A percentile compares a stretch with the other conserved stretches of the same genome.
These are phyloP conservation scores for Tolypocladium endophyticum DNA, from an alignment of 2,329 filamentous ascomycete species.

Conservation along the genomic window DNA sequence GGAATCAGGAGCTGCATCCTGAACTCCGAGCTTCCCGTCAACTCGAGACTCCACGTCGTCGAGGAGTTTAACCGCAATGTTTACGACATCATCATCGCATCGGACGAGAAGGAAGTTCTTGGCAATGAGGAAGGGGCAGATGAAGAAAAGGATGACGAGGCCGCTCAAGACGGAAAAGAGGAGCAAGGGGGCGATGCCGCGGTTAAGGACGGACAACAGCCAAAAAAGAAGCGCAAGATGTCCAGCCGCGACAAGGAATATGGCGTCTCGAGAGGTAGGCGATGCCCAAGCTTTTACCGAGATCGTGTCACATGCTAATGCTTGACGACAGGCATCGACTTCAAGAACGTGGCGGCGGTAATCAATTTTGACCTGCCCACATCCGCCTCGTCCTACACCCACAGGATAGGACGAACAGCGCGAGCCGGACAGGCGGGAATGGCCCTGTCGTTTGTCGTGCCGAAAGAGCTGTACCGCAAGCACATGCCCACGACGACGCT, in stretches of 20 bases:
- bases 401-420: constrained; percentile 88
- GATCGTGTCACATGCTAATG: background rate
- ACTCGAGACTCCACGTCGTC: constrained; percentile 86
- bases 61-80: constrained; percentile 95
- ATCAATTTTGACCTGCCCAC: constrained; percentile 94
- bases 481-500: constrained; percentile 76
- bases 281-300: background rate
- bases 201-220: constrained; percentile 11
- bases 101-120: constrained; percentile 79
- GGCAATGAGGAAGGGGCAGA: constrained; percentile 46
- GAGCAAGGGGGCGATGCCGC: constrained; percentile 14
- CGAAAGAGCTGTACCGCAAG: constrained; percentile 71
- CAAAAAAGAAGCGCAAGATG: constrained; percentile 30
- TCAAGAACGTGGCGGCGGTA: constrained; percentile 87
- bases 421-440: constrained; percentile 87
- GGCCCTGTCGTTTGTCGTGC: constrained; percentile 90
- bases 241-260: constrained; percentile 72
- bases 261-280: constrained; percentile 74
- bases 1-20: constrained; percentile 87
- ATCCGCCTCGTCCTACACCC: constrained; percentile 86
- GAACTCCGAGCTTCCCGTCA: constrained; percentile 89
- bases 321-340: constrained; percentile 55
- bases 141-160: constrained; percentile 28
- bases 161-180: constrained; percentile 29
- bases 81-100: constrained; percentile 96